Percentiles rank a stretch among this genome's conserved stretches.
Evolutionary conservation across 768 basidiomycete species (phyloP).

Genomic region (Psilocybe cubensis): DNA sequence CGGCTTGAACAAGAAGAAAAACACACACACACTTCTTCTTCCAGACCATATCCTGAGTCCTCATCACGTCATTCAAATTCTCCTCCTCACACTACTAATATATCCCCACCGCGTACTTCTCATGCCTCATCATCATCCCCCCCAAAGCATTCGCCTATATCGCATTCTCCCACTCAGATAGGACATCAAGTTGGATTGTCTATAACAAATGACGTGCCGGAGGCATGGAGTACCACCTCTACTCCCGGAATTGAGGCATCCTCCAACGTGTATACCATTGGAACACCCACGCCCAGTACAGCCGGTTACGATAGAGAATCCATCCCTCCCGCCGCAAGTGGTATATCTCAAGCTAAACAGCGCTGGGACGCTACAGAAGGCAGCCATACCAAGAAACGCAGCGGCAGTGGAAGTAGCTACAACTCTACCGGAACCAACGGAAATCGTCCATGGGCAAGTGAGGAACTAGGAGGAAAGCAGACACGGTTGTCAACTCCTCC

Average conservation of each 20-base stretch:
- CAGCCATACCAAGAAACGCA: slow-evolving; percentile 24
- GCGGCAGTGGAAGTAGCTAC: slow-evolving; percentile 22
- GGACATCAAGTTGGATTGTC: no score
- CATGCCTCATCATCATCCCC: slow-evolving; percentile 26
- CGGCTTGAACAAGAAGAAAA: slow-evolving; percentile 27
- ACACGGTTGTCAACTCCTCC: slow-evolving; percentile 19
- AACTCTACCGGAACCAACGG: slow-evolving; percentile 16
- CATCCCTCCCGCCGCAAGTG: slow-evolving; percentile 18
- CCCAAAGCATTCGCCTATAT: slow-evolving; percentile 9
- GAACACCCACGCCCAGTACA: slow-evolving; percentile 59
- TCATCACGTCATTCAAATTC: slow-evolving; percentile 17
- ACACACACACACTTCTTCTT: slow-evolving; percentile 13
- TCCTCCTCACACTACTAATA: slow-evolving; percentile 25
- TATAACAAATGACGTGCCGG: no score
- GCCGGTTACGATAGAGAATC: slow-evolving; percentile 12
- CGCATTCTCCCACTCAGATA: slow-evolving; percentile 20
- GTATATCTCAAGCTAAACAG: slow-evolving; percentile 10
- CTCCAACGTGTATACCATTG: slow-evolving; percentile 44
- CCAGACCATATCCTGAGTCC: slow-evolving; percentile 4
- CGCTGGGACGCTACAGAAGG: slow-evolving; percentile 26
- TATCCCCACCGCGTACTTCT: slow-evolving; percentile 17
- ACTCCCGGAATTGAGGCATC: slow-evolving; percentile 59
- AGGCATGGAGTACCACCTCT: slow-evolving; percentile 76
- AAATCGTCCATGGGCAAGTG: slow-evolving; percentile 13
- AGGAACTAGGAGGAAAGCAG: slow-evolving; percentile 14